Percentiles rank a stretch among this genome's conserved stretches.
These are phyloP conservation scores for Fusarium oxysporum DNA, from an alignment of 2,329 filamentous ascomycete species.

Conservation along the genomic window DNA sequence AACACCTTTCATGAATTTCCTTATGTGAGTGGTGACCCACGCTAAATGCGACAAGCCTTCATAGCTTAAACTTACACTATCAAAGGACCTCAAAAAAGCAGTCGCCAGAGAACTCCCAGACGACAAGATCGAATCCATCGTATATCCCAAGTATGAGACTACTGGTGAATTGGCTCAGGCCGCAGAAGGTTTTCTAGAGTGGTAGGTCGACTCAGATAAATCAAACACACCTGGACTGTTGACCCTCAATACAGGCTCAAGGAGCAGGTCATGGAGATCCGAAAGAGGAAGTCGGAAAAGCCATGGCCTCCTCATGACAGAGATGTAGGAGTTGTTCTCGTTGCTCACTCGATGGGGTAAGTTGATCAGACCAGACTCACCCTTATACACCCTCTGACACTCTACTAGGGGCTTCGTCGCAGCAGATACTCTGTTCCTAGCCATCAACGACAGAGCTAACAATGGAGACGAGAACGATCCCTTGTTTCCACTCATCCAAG, in stretches of 20 bases:
- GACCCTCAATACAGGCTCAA: slow-evolving; percentile 70
- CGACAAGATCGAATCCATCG: slow-evolving; percentile 68
- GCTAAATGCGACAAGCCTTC: not conserved
- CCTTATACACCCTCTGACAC: not conserved
- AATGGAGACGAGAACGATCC: slow-evolving; percentile 53
- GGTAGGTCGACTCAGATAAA: slow-evolving; percentile 48
- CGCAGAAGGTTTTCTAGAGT: slow-evolving; percentile 59
- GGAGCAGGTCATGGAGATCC: slow-evolving; percentile 81
- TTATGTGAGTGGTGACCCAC: slow-evolving; percentile 49
- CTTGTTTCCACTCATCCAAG: slow-evolving; percentile 85
- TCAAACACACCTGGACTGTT: not conserved
- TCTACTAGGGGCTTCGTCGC: slow-evolving; percentile 78
- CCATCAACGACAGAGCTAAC: slow-evolving; percentile 71
- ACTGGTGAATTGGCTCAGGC: slow-evolving; percentile 71
- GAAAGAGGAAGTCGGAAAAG: slow-evolving; percentile 75
- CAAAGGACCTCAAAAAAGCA: slow-evolving; percentile 66
- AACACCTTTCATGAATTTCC: slow-evolving; percentile 78
- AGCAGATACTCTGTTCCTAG: slow-evolving; percentile 80
- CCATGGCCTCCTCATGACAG: slow-evolving; percentile 83
- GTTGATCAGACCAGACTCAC: slow-evolving; percentile 10
- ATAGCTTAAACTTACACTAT: not conserved
- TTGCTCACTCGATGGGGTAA: slow-evolving; percentile 85
- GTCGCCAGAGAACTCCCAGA: slow-evolving; percentile 70
- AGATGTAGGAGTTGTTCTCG: slow-evolving; percentile 81
- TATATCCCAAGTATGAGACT: slow-evolving; percentile 80